A percentile compares a stretch with the other conserved stretches of the same genome.
These are phyloP conservation scores for Sporormia fimetaria DNA, from an alignment of 495 filamentous ascomycete genomes.

Conservation along the genomic window DNA sequence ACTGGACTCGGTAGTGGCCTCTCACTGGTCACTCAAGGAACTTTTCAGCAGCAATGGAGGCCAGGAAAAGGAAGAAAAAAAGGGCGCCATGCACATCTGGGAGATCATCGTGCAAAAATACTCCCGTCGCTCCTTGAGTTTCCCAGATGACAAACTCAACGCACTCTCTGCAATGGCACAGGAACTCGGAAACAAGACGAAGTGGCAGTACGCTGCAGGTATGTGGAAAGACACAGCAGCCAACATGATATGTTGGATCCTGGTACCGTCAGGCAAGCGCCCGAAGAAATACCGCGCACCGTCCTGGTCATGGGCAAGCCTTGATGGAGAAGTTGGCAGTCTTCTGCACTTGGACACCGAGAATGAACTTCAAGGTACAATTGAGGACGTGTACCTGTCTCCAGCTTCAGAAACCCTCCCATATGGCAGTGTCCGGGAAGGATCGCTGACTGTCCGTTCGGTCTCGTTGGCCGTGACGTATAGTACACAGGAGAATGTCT, in stretches of 20 bases:
- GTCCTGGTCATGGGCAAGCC: conserved; percentile 12
- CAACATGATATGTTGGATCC: conserved; percentile 14
- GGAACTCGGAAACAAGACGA: conserved; percentile 8
- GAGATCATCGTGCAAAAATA: conserved; percentile 7
- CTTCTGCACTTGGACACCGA: background rate
- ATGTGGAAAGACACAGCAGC: conserved; percentile 25
- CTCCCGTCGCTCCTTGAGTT: conserved; percentile 16
- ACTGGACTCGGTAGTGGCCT: too few relatives aligned
- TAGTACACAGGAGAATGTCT: too few relatives aligned
- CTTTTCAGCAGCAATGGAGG: too few relatives aligned
- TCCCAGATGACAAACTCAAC: conserved; percentile 25
- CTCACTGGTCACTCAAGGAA: too few relatives aligned
- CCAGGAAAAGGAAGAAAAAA: too few relatives aligned
- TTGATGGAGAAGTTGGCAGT: conserved; percentile 13
- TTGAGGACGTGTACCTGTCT: too few relatives aligned
- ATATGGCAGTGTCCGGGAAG: too few relatives aligned
- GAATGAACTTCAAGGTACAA: background rate
- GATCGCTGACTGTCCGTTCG: too few relatives aligned
- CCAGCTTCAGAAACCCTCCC: too few relatives aligned
- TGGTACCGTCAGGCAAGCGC: too few relatives aligned
- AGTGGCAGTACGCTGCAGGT: conserved; percentile 26
- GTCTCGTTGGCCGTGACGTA: too few relatives aligned
- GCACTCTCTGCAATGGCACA: conserved; percentile 30
- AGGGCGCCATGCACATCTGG: conserved; percentile 6
- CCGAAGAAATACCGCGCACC: conserved; percentile 10